Evolutionary conservation across 108 stramenopile genomes (phyloP), one percentile per base, ranked within the genome.

Genomic region (Pseudonitzschia multiseries): DNA sequence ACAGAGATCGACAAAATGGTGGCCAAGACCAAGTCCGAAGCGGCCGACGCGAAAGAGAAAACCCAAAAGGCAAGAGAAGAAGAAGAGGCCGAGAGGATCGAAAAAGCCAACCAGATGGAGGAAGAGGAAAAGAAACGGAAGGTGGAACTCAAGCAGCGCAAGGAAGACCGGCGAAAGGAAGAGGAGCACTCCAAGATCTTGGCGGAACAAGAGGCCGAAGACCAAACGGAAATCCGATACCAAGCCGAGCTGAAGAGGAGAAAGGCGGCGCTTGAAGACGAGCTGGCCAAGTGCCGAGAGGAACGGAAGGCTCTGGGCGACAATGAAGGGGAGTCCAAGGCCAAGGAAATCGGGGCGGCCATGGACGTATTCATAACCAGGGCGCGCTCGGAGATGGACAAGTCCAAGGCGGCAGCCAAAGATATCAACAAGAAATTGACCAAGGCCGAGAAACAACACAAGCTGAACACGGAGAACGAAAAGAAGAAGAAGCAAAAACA

Each of bases 391-490:
- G 76, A 85, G 26, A 33, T 84, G 50, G 79, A 79, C 33, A 70
- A 63, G 44, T 69, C 79, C 0, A 65, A 43, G 0, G 42, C 78
- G 9, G 26, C 68, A 14, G 65, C 59, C 22, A 40, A 70, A 20
- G 72, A 73, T 41, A 32, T 71, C 26, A 61, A 72, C 29, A 56
- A 68, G 22, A 79, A 82, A 53, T 53, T 81, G 56, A 76, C 76
- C 0, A 75, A 65, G 0, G 74, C 71, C 26, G 76, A 88, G 24
- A 32, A 64, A 24, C 72, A 63, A 36, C 75, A 73, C 42, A 53
- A 85, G 44, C n/a, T 71, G 17, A 76, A 78, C 51, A n/a, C 82
- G 18, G 63, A 85, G 62, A 65, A 66, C 20, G 85, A 74, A 27
- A 69, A 86, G 67, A 70, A 48, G 2, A 29, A 62, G 74, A 46